Evolutionary conservation across 768 basidiomycete genomes (phyloP), one percentile per base, ranked within the genome.

Genomic region (Phlegmacium glaucopus): DNA sequence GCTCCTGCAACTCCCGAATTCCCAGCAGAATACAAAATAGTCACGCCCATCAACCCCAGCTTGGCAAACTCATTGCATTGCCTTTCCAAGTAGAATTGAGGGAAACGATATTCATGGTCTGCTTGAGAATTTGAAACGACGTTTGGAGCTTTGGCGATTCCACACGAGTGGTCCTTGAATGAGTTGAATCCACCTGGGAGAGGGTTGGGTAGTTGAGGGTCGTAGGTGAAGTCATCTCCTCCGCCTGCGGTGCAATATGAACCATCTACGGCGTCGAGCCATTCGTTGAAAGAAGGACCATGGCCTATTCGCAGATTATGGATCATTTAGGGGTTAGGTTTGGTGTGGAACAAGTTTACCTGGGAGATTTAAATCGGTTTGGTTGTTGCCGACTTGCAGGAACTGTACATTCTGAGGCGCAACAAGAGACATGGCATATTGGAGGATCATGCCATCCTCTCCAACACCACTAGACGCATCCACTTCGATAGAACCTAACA

Each of bases 1-100:
- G 53, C 58, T 2, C 75, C 76, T 9, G 69, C 62, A 28, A 78
- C 79, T 11, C 83, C 83, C 2, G 61, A 57, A 42, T 87, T 83
- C 10, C 84, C 83, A 16, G 78, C 77, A 9, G 73, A 63, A 62
- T 82, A 82, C 18, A 80, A 52, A 2, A 87, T 39, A 4, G 81
- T 78, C 17, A 78, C 68, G 8, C 84, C 85, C 44, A 83, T 76
- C 16, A 77, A 67, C 16, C 83, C 82, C 1, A 49, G 38, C 39
- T 68, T 62, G 12, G 54, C 70, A 49, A 61, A 70, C 47, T 70
- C 69, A 32, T 56, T 55, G 46, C 70, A 71, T 46, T 71, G 69
- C 2, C 70, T 52, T 30, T 54, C 51, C 8, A 61, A 61, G 29
- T 59, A 70, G n/a, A 54, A 51, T 8, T 63, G 50, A 1, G 68